Percentiles rank a stretch among this genome's conserved stretches.
Conservation (phyloP, 2,329 filamentous ascomycete species). For the Coniochaeta prunicola region DNA sequence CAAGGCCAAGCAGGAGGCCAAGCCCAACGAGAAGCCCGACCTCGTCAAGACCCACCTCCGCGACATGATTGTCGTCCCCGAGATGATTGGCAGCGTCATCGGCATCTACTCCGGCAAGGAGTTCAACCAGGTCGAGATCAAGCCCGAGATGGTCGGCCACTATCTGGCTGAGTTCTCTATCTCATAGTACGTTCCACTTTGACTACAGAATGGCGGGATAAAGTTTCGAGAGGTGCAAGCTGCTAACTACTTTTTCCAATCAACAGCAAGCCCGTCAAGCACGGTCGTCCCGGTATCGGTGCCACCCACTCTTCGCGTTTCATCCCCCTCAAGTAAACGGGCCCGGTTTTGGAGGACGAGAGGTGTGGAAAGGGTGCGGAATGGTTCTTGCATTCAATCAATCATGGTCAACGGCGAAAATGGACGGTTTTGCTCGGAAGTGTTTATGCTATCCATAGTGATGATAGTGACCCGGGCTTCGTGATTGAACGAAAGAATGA, state of each 20-base stretch:
- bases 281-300: slow-evolving; percentile 99
- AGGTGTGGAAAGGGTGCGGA: slow-evolving; percentile 18
- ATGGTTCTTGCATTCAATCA: slow-evolving; percentile 44
- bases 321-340: slow-evolving; percentile 96
- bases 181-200: slow-evolving; percentile 74
- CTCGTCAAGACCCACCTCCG: slow-evolving; percentile 98
- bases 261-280: slow-evolving; percentile 96
- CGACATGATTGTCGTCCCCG: slow-evolving; percentile 99
- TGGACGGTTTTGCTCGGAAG: slow-evolving; percentile 41
- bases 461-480: slow-evolving; percentile 12
- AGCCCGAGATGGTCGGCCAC: slow-evolving; percentile 99
- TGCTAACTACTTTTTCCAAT: slow-evolving; percentile 38
- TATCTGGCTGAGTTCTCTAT: slow-evolving; percentile 99
- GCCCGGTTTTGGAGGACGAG: not conserved
- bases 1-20: slow-evolving; percentile 98
- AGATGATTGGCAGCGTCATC: slow-evolving; percentile 99
- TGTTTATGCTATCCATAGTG: slow-evolving; percentile 10
- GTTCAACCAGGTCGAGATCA: slow-evolving; percentile 99
- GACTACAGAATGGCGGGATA: not conserved
- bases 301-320: slow-evolving; percentile 99
- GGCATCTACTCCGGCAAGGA: slow-evolving; percentile 99
- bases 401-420: slow-evolving; percentile 48
- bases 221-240: not conserved
- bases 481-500: slow-evolving; percentile 5
- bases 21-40: slow-evolving; percentile 99